Base-by-base conservation (phyloP, 352 stramenopile species). In the Globisporangium cylindrosporum region DNA sequence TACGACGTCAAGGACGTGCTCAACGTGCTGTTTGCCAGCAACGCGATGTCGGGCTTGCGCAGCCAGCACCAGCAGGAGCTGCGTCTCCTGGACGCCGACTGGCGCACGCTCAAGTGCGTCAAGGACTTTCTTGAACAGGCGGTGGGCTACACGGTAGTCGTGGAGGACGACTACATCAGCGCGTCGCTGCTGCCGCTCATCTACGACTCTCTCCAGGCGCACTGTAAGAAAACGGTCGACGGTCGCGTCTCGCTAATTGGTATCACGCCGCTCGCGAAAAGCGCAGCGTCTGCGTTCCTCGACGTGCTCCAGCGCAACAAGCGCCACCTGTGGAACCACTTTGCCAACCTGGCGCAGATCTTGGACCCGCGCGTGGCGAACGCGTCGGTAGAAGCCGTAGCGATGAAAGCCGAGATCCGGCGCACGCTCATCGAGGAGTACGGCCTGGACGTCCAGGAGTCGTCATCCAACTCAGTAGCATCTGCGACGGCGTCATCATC, bases 161-260 rank as follows among this genome's bases (percentile, higher is more conserved):
- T 22, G 4, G 46, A 66, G 14, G 29, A 66, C 27, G 60, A 66
- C 27, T 68, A 54, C 49, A 63, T 53, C 9, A 55, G 51, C 27
- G 51, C 55, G 36, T 68, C 63, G 8, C 20, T 68, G 53, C 63
- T 63, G 15, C 63, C 63, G 25, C 53, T 68, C 36, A 68, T 68
- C 38, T 68, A 57, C 34, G 63, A 68, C n/a, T 68, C 63, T 18
- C 36, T 68, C 51, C 36, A 56, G n/a, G 55, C 54, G n/a, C 63
- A 68, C 41, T 68, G 63, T 25, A 56, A 66, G 61, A 66, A 43
- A 18, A 59, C 36, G 29, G 24, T 66, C 46, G 61, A 66, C 4
- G 61, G 51, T 14, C 57, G 34, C 7, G 6, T n/a, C n/a, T 27
- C 36, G 20, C 18, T 25, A 8, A 22, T 60, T 18, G 25, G 32